These are phyloP conservation scores for Solanum corneliomulleri DNA, from an alignment of 257 asterid genomes.

Conservation along the genomic window DNA sequence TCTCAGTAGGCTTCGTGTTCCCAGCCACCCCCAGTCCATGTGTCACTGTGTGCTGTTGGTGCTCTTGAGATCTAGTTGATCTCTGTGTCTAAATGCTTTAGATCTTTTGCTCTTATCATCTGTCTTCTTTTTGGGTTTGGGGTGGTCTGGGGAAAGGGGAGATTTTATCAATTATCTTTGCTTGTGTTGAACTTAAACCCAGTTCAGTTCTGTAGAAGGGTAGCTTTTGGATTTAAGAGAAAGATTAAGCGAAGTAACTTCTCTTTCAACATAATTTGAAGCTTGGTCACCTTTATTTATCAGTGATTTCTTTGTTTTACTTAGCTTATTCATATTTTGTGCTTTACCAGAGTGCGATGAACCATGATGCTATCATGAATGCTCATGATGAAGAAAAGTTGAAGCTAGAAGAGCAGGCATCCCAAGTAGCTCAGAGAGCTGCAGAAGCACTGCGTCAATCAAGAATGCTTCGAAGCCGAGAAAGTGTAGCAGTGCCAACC, in stretches of 20 bases:
- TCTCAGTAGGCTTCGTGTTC: not conserved
- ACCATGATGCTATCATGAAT: constrained; percentile 88
- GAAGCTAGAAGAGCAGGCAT: constrained; percentile 74
- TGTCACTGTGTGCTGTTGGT: not conserved
- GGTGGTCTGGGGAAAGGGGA: not conserved
- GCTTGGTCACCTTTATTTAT: not conserved
- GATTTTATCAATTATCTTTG: not conserved
- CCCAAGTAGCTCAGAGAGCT: constrained; percentile 87
- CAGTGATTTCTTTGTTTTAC: not conserved
- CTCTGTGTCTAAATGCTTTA: not conserved
- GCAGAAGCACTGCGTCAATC: constrained; percentile 93
- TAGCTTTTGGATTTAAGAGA: not conserved
- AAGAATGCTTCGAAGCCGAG: constrained; percentile 74
- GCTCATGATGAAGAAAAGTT: constrained; percentile 78
- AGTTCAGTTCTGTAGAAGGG: not conserved
- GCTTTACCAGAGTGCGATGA: constrained; percentile 67
- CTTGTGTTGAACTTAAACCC: not conserved
- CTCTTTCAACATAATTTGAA: not conserved
- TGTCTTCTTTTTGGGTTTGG: not conserved
- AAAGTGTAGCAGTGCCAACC: constrained; percentile 71
- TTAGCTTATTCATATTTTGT: not conserved
- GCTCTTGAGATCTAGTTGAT: not conserved
- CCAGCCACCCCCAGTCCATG: not conserved
- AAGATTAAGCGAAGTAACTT: not conserved
- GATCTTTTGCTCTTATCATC: not conserved